Evolutionary conservation across 805 yeast species (phyloP), one percentile per base, ranked within the genome.

Genomic region (Candida ortonii): DNA sequence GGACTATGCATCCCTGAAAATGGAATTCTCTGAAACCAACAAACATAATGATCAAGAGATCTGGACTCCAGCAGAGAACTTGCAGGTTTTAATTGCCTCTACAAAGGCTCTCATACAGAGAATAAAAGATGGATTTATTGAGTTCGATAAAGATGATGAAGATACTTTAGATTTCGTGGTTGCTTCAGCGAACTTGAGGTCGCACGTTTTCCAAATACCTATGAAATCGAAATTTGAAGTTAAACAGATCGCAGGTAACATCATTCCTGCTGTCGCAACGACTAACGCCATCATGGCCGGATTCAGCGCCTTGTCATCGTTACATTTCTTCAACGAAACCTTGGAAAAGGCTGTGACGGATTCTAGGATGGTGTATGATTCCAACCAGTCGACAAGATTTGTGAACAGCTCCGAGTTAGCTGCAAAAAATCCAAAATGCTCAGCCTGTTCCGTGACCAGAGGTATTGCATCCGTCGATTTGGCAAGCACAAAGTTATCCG

Each of bases 201-300:
- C 90, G 0, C 53, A 51, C 30, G 70, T 84, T 2, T 90, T 89
- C 53, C 66, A 70, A 16, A 88, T 89, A 37, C 84, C 79, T 21
- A 47, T 67, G 33, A 81, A 83, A 53, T 70, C 93, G 3, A 80
- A 84, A 40, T 93, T 94, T 54, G 95, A 87, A 41, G 76, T 84
- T 42, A 93, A 93, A 57, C 94, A 84, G 52, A 88, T 90, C 44
- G 98, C 98, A 0, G 99, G 99, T 5, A 93, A 90, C 59, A 93
- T 93, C 50, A 93, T 93, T 25, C 98, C 99, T 0, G 98, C 98
- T 0, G 89, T 94, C 48, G 97, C 98, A 5, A 93, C 98, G 2
- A 90, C 97, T 3, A 93, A 93, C 58, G 97, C 98, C 1, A 81
- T 93, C 10, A 80, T 93, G 48, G 88, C 96, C 0, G 98, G 98